A percentile compares a stretch with the other conserved stretches of the same genome.
Evolutionary conservation across 2,329 filamentous ascomycete species (phyloP).

Genomic region (Fusarium armeniacum): DNA sequence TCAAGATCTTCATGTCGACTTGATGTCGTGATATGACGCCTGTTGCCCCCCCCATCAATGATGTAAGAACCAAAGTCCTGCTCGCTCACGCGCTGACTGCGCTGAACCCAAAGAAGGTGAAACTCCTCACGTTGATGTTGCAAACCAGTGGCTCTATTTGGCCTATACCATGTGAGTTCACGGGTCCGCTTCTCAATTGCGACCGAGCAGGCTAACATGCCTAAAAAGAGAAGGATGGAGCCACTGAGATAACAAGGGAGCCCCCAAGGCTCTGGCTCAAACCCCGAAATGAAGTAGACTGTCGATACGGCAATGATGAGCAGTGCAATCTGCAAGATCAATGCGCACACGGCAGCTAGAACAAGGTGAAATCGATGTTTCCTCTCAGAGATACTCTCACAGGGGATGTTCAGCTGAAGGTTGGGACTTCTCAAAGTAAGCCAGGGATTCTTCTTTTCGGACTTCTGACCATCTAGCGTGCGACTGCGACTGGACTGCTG

Average conservation of each 20-base stretch:
- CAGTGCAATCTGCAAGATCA: accelerated
- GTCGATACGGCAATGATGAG: background rate
- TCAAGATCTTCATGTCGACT: background rate
- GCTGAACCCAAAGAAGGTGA: background rate
- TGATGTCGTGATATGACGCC: background rate
- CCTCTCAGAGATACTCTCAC: accelerated
- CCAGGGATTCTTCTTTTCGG: background rate
- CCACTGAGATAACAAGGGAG: background rate
- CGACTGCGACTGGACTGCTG: background rate
- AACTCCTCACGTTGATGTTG: background rate
- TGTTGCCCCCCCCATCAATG: background rate
- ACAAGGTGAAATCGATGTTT: background rate
- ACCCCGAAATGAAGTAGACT: background rate
- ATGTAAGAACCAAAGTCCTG: background rate
- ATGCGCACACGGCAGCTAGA: background rate
- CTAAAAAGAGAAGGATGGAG: accelerated
- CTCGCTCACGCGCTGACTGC: background rate
- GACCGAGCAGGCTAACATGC: background rate
- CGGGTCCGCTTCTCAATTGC: background rate
- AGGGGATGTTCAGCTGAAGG: background rate
- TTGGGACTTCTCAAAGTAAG: accelerated
- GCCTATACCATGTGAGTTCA: background rate
- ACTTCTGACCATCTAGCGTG: background rate
- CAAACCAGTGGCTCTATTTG: background rate
- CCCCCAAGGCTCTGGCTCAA: background rate